phyloP scores from a whole-genome alignment of 768 basidiomycete genomes.

The Serendipita indica region DNA sequence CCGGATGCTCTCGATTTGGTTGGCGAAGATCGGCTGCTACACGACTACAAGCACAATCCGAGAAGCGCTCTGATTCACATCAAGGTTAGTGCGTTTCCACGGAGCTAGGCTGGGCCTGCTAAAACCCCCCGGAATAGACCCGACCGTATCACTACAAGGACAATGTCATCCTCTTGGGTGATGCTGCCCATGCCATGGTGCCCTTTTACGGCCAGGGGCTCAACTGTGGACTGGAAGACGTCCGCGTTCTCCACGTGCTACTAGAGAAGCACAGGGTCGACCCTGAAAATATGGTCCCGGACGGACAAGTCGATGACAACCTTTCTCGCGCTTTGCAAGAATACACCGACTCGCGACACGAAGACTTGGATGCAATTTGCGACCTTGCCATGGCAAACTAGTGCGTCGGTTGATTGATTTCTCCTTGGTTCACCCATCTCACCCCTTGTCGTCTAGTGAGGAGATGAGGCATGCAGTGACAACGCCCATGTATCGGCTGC shows the following conservation, averaged over 20 bases:
- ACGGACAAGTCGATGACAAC: slow-evolving; percentile 36
- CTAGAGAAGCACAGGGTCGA: slow-evolving; percentile 57
- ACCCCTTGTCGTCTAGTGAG: slow-evolving; percentile 34
- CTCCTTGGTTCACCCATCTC: slow-evolving; percentile 11
- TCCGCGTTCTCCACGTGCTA: slow-evolving; percentile 68
- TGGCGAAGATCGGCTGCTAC: slow-evolving; percentile 60
- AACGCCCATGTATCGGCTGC: slow-evolving; percentile 61
- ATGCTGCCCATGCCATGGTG: slow-evolving; percentile 97
- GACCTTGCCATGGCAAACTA: slow-evolving; percentile 94
- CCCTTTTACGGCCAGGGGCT: slow-evolving; percentile 95
- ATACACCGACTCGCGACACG: slow-evolving; percentile 72
- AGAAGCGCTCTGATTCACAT: slow-evolving; percentile 82
- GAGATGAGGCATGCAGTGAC: slow-evolving; percentile 93
- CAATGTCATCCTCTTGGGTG: slow-evolving; percentile 76
- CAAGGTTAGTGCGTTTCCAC: slow-evolving; percentile 39
- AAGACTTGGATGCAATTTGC: slow-evolving; percentile 80
- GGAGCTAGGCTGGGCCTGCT: slow-evolving; percentile 10
- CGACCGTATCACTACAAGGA: slow-evolving; percentile 85
- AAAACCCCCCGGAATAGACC: slow-evolving; percentile 34
- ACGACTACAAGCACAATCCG: slow-evolving; percentile 73
- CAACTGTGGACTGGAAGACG: slow-evolving; percentile 96
- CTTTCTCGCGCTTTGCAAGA: slow-evolving; percentile 51
- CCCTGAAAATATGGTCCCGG: slow-evolving; percentile 26
- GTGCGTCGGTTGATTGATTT: slow-evolving; percentile 36
- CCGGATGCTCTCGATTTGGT: slow-evolving; percentile 77